Percentiles rank a stretch among this genome's conserved stretches.
These are phyloP conservation scores for Colletotrichum echinochloae DNA, from an alignment of 2,329 filamentous ascomycete species.

Conservation along the genomic window DNA sequence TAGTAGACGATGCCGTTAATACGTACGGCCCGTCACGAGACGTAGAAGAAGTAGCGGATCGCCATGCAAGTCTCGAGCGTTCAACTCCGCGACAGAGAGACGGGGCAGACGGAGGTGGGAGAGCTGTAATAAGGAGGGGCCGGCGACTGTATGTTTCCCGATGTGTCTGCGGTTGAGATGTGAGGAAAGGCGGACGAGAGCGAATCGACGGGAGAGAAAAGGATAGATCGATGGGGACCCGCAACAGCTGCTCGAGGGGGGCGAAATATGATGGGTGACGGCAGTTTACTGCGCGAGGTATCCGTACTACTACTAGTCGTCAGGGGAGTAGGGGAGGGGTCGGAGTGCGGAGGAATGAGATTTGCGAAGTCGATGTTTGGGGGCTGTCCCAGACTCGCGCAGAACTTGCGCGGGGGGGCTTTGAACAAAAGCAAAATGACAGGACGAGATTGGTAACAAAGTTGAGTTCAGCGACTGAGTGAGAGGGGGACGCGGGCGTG, in stretches of 20 bases:
- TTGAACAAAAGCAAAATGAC: slow-evolving; percentile 22
- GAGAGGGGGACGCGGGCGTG: slow-evolving; percentile 24
- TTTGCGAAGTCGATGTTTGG: slow-evolving; percentile 24
- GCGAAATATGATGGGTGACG: slow-evolving; percentile 6
- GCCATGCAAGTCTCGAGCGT: slow-evolving; percentile 18
- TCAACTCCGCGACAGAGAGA: background rate
- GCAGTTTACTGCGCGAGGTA: slow-evolving; percentile 14
- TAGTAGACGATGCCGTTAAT: background rate
- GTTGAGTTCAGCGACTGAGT: slow-evolving; percentile 14
- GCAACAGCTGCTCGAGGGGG: slow-evolving; percentile 2
- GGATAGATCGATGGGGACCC: slow-evolving; percentile 1
- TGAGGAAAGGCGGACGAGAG: background rate
- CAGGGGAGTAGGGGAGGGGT: slow-evolving; percentile 3
- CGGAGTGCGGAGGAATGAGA: slow-evolving; percentile 15
- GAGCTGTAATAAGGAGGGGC: background rate
- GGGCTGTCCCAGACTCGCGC: slow-evolving; percentile 23
- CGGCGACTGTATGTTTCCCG: slow-evolving; percentile 2
- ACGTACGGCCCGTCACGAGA: slow-evolving; percentile 32
- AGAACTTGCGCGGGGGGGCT: slow-evolving; percentile 11
- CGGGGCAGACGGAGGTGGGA: background rate
- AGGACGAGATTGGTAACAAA: slow-evolving; percentile 8
- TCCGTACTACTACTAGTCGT: slow-evolving; percentile 3
- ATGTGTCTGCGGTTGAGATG: slow-evolving; percentile 5
- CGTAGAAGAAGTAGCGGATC: slow-evolving; percentile 23
- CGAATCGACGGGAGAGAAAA: slow-evolving; percentile 4